Base-by-base conservation (phyloP, 2,329 filamentous ascomycete species). In the Scedosporium boydii region DNA sequence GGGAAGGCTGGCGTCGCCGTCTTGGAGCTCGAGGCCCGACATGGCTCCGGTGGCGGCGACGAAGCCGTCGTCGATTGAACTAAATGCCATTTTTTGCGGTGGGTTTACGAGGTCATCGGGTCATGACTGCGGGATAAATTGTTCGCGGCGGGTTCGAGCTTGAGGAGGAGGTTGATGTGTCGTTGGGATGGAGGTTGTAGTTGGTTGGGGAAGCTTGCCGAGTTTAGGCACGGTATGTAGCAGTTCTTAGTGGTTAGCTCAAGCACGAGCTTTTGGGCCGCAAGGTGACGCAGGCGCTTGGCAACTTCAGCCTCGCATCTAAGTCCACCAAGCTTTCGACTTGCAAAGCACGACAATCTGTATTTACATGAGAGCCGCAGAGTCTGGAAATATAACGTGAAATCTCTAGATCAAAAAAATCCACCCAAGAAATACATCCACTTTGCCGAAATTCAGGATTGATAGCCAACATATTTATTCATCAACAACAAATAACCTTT, bases 61-160 rank as follows among this genome's bases (percentile, higher is more conserved):
- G 78, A 93, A 91, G 79, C 89, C 88, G 78, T 85, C 86, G 71
- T 85, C 82, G 34, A 44, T 46, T 70, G 81, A 76, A 73, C 89
- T 84, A 77, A 89, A 82, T 77, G 87, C 86, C 88, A 91, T 91
- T 65, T 63, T 69, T 21, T 27, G 57, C 18, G 42, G 26, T 16
- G 38, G 23, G 26, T 42, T 12, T 34, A 41, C 27, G 26, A 18
- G 26, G 18, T 56, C 59, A 61, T 61, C 26, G 26, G 59, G 44
- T 51, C 59, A 60, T 60, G 59, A 26, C 41, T 26, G 59, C 44
- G 29, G n/a, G 23, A 55, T 14, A 6, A 23, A 27, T 48, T 21
- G n/a, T 48, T 48, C 6, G 44, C 7, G 44, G 44, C 1, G n/a
- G 16, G 2, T 48, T 48, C 2, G 44, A 7, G 44, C n/a, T 48